Base-by-base conservation (phyloP, 805 yeast genomes). In the Hanseniaspora valbyensis region DNA sequence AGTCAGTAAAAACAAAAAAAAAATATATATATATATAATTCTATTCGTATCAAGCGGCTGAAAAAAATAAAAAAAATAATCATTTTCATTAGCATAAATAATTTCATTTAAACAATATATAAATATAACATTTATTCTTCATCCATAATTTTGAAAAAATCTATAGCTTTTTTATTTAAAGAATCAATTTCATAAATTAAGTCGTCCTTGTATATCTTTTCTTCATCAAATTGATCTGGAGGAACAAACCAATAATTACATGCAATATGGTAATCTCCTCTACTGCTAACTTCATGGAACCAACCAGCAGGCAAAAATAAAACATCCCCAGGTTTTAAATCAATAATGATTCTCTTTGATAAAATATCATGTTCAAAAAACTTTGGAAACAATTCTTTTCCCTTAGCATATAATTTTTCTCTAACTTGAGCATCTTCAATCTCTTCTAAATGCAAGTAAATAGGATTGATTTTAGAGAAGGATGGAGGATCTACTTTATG, bases 251-350 rank as follows among this genome's bases (percentile, higher is more conserved):
- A 83, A 63, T 82, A 83, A 59, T 83, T 83, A 10, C 81, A 57
- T 0, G 89, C 88, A 32, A 75, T 68, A 57, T 83, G 90, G 2
- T 70, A 64, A 9, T 60, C 61, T 2, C 81, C 80, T 60, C 69
- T 80, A 9, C 85, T 79, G 1, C 84, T 74, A 2, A 83, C 90
- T 61, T 83, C 90, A 60, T 83, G 90, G 58, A 83, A 83, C 89
- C 89, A 83, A 2, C 90, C 88, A 1, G 83, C 74, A 0, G 90
- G 90, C 24, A 83, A 60, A 59, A 75, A 83, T 21, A 83, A 61
- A 80, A 80, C 76, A 44, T 81, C 78, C 0, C 87, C 87, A 0
- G 81, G 78, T 26, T 70, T 59, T 25, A 83, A 55, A 59, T 72
- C 67, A 1, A 78, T 77, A 16, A 71, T 66, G 14, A 72, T 58